These are phyloP conservation scores for Beauveria australis DNA, from an alignment of 2,329 filamentous ascomycete species.

Conservation along the genomic window DNA sequence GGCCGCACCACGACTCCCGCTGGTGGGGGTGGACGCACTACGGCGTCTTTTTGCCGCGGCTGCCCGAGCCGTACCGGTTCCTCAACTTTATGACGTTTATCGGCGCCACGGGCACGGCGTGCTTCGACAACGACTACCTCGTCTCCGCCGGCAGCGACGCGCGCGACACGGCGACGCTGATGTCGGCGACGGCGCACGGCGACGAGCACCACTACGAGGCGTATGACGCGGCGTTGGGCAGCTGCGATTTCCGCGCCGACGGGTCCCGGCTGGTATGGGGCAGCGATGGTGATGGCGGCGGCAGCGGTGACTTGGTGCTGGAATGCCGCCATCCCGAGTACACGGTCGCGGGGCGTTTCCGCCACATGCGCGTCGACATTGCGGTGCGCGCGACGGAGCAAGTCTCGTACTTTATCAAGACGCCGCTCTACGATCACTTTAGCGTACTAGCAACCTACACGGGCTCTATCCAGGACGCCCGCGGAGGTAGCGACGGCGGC, in stretches of 20 bases:
- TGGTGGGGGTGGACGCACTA: not conserved
- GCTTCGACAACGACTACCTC: not conserved
- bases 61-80: not conserved
- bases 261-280: not conserved
- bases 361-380: not conserved
- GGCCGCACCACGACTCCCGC: not conserved
- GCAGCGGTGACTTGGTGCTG: not conserved
- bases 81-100: not conserved
- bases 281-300: no score
- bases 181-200: not conserved
- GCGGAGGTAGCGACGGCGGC: not conserved
- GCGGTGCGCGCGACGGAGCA: not conserved
- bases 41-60: not conserved
- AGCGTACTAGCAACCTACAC: not conserved
- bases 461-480: not conserved
- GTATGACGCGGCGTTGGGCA: not conserved
- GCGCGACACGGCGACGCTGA: not conserved
- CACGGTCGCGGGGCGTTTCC: not conserved
- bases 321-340: not conserved
- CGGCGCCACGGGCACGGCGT: not conserved
- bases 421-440: not conserved
- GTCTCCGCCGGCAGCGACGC: not conserved
- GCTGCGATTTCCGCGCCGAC: not conserved
- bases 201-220: not conserved
- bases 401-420: not conserved